Percentiles rank a stretch among this genome's conserved stretches.
phyloP scores from a whole-genome alignment of 129 eudicot species.

The Escallonia herrerae region DNA sequence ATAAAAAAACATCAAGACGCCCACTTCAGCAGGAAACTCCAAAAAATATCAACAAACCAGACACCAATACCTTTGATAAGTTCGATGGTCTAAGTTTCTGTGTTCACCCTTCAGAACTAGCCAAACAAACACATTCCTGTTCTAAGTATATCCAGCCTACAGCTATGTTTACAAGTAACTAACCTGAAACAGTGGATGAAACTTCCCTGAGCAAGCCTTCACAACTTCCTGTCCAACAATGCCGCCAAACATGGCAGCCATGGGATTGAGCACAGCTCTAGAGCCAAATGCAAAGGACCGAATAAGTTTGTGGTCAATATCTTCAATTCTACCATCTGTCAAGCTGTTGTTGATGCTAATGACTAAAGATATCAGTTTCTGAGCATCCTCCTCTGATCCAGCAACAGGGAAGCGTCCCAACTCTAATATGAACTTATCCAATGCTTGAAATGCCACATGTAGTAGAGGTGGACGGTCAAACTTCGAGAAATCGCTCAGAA shows the following conservation, averaged over 20 bases:
- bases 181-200: constrained; percentile 48
- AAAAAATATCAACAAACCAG: not conserved
- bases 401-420: constrained; percentile 43
- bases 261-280: constrained; percentile 83
- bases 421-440: constrained; percentile 33
- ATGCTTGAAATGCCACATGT: constrained; percentile 56
- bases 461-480: constrained; percentile 64
- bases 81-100: too few species aligned
- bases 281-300: constrained; percentile 67
- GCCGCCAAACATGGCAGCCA: constrained; percentile 96
- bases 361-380: constrained; percentile 27
- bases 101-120: too few species aligned
- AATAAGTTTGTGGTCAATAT: constrained; percentile 36
- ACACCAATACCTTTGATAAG: not conserved
- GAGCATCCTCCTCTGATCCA: constrained; percentile 63
- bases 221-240: constrained; percentile 70
- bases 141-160: not conserved
- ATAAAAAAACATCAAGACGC: not conserved
- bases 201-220: constrained; percentile 62
- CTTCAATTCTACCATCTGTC: constrained; percentile 30
- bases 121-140: too few species aligned
- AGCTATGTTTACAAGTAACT: not conserved
- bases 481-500: constrained; percentile 82
- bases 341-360: constrained; percentile 26
- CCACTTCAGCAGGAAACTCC: not conserved